A percentile compares a stretch with the other conserved stretches of the same genome.
These are phyloP conservation scores for Penicillium paradoxum DNA, from an alignment of 495 filamentous ascomycete genomes.

Conservation along the genomic window DNA sequence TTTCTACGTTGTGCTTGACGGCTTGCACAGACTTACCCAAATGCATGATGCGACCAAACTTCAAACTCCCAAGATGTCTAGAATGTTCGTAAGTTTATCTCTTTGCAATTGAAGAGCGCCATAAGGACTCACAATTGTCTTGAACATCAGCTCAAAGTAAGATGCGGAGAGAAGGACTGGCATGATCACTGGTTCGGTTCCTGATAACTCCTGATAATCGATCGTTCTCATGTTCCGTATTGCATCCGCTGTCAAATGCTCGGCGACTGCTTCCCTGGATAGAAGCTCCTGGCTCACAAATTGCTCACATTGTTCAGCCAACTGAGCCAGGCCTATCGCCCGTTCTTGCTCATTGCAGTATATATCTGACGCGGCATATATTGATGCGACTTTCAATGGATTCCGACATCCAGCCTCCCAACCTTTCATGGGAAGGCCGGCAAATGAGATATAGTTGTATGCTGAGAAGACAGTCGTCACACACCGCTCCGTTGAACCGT, in stretches of 20 bases:
- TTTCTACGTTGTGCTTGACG: not conserved
- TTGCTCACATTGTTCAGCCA: conserved; percentile 26
- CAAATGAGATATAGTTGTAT: conserved; percentile 36
- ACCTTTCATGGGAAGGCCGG: conserved; percentile 18
- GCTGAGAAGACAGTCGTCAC: conserved; percentile 35
- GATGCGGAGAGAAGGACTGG: conserved; percentile 29
- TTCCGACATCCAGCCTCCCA: conserved; percentile 35
- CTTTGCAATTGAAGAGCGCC: too few relatives aligned
- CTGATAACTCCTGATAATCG: conserved; percentile 27
- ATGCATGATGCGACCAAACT: conserved; percentile 35
- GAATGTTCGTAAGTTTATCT: not conserved
- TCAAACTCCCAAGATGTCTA: conserved; percentile 36
- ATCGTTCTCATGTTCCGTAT: conserved; percentile 30
- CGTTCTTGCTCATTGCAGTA: conserved; percentile 31
- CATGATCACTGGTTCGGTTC: conserved; percentile 10
- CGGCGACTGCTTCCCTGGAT: conserved; percentile 27
- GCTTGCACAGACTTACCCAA: conserved; percentile 24
- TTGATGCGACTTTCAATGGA: conserved; percentile 31
- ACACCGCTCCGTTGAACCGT: conserved; percentile 30
- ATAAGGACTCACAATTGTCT: conserved; percentile 35
- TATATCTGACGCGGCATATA: conserved; percentile 34
- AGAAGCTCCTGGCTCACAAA: conserved; percentile 26
- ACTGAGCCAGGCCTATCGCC: conserved; percentile 20
- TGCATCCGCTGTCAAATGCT: conserved; percentile 35
- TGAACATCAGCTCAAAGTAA: conserved; percentile 29